phyloP scores from a whole-genome alignment of 140 eudicot genomes.

The Anethum foeniculum region DNA sequence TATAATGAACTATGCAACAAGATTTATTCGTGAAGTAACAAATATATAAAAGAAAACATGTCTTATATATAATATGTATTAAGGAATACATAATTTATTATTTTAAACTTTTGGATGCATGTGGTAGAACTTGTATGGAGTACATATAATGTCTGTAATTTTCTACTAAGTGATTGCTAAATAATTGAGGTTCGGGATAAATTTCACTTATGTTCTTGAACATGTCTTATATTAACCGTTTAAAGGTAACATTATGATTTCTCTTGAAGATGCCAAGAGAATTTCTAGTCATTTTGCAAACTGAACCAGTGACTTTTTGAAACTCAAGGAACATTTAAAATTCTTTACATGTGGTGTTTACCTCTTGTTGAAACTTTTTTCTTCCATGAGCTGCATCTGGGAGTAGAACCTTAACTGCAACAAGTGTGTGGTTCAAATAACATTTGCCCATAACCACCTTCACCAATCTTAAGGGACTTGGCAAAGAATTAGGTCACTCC shows the following conservation, averaged over 20 bases:
- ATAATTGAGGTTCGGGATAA: background rate
- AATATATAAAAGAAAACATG: background rate
- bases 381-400: conserved; percentile 91
- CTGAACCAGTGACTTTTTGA: background rate
- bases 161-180: background rate
- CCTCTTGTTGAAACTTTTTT: conserved; percentile 83
- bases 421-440: conserved; percentile 68
- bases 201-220: background rate
- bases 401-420: conserved; percentile 67
- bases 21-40: background rate
- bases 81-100: background rate
- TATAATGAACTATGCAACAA: background rate
- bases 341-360: conserved; percentile 1
- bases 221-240: background rate
- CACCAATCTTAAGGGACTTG: conserved; percentile 53
- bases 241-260: background rate
- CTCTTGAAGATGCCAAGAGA: too few relatives aligned
- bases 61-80: background rate
- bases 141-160: background rate
- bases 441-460: conserved; percentile 92
- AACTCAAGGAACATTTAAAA: background rate
- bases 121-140: background rate
- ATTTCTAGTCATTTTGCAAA: background rate
- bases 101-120: background rate
- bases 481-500: conserved; percentile 60